Base-by-base conservation (phyloP, 1,284 basidiomycete genomes). In the Taiwanofungus camphoratus region DNA sequence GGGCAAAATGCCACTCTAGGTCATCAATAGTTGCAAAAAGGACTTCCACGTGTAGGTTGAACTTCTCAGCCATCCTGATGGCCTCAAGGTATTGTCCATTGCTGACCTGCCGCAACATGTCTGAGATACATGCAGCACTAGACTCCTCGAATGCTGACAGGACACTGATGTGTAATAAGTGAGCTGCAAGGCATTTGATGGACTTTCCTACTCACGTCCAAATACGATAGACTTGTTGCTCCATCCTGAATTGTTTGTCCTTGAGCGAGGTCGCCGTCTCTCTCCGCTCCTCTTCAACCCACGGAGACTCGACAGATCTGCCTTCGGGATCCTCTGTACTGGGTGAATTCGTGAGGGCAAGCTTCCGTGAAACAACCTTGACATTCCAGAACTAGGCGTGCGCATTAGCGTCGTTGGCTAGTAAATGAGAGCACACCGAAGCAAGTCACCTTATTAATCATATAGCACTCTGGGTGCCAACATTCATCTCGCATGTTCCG, bases 371-470 rank as follows among this genome's bases (percentile, higher is more conserved):
- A 35, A 85, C 87, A 4, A 99, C 85, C 66, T 97, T 96, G 65
- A 98, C 94, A 63, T 98, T 98, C 95, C 95, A 99, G 64, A 99
- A 98, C 89, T 94, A 44, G n/a, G n/a, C n/a, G n/a, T n/a, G n/a
- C n/a, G n/a, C n/a, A n/a, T n/a, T n/a, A n/a, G n/a, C n/a, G n/a
- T n/a, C n/a, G n/a, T n/a, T n/a, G n/a, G n/a, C n/a, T n/a, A n/a
- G n/a, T n/a, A n/a, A n/a, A 29, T n/a, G 32, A 23, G n/a, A 9
- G 55, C 72, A 44, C 47, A 18, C n/a, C 24, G 13, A 35, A 39
- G 16, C 12, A 39, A 44, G 23, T 24, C 9, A 92, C 91, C 76
- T 96, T 98, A 69, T 98, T 95, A 57, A 99, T 98, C 94, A 99
- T 98, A 67, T 99, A 98, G 66, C 95, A 99, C 67, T 99, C 95